These are phyloP conservation scores for Escovopsis sp. DNA, from an alignment of 2,329 filamentous ascomycete genomes.

Conservation along the genomic window DNA sequence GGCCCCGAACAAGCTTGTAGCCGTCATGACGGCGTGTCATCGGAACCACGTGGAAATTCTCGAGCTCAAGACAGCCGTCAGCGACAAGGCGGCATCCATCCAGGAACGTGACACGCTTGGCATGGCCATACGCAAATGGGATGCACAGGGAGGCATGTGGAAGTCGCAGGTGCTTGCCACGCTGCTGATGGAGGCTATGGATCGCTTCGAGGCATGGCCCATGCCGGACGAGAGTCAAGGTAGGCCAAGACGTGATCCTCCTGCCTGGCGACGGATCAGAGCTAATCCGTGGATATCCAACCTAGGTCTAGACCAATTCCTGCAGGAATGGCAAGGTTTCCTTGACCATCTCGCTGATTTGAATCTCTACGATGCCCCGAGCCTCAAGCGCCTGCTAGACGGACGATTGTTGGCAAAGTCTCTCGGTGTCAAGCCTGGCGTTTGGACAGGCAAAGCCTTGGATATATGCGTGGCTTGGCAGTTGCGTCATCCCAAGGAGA, in stretches of 20 bases:
- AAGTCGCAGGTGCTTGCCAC: constrained; percentile 54
- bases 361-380: constrained; percentile 41
- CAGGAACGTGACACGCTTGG: constrained; percentile 49
- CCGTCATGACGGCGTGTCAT: constrained; percentile 50
- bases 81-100: constrained; percentile 28
- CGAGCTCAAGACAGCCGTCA: constrained; percentile 40
- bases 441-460: constrained; percentile 72
- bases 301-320: constrained; percentile 29
- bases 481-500: constrained; percentile 56
- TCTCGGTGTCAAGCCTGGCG: constrained; percentile 56
- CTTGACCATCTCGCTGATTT: constrained; percentile 39
- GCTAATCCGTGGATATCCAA: background rate
- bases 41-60: constrained; percentile 50
- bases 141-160: constrained; percentile 49
- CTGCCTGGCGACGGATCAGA: no score
- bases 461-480: constrained; percentile 81
- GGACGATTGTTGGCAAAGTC: constrained; percentile 58
- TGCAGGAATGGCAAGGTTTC: constrained; percentile 38
- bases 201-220: constrained; percentile 21
- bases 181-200: constrained; percentile 47
- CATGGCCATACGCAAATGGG: constrained; percentile 62
- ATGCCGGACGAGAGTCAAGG: background rate
- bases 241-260: background rate
- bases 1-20: constrained; percentile 59
- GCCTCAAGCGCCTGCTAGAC: constrained; percentile 52